A percentile compares a stretch with the other conserved stretches of the same genome.
Evolutionary conservation across 2,329 filamentous ascomycete species (phyloP).

Genomic region (Cordyceps farinosa): DNA sequence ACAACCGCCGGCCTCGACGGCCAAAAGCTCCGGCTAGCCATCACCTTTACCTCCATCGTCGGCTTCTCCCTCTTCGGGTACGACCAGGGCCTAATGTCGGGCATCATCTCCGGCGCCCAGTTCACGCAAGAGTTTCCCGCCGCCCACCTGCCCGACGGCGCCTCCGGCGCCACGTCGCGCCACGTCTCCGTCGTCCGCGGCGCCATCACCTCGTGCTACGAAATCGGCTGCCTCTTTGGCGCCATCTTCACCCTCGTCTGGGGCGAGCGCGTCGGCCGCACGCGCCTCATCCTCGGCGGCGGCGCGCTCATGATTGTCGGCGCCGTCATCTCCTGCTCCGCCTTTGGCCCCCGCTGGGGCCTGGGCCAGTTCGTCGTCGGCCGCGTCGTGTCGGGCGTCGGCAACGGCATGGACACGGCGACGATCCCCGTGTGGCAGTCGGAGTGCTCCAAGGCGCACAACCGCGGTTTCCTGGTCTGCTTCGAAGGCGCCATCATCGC

Average conservation of each 20-base stretch:
- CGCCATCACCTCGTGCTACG: conserved; percentile 48
- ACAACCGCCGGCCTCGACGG: conserved; percentile 57
- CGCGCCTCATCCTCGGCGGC: conserved; percentile 55
- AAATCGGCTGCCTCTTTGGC: conserved; percentile 50
- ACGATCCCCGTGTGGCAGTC: conserved; percentile 55
- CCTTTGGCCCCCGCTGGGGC: conserved; percentile 32
- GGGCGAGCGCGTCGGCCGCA: conserved; percentile 50
- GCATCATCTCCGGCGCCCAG: conserved; percentile 48
- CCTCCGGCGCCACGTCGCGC: neutral
- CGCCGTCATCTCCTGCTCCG: conserved; percentile 54
- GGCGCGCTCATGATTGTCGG: conserved; percentile 57
- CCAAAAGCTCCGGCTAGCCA: conserved; percentile 50
- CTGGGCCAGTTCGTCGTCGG: conserved; percentile 50
- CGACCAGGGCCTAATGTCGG: conserved; percentile 53
- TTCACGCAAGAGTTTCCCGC: conserved; percentile 47
- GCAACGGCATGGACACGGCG: conserved; percentile 51
- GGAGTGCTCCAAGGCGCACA: conserved; percentile 49
- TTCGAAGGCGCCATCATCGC: conserved; percentile 43
- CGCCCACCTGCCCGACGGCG: conserved; percentile 28
- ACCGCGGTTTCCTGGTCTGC: conserved; percentile 52
- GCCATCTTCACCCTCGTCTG: conserved; percentile 45
- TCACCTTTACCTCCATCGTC: conserved; percentile 62
- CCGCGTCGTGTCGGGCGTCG: conserved; percentile 49
- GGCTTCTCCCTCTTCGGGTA: conserved; percentile 61
- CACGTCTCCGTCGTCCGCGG: conserved; percentile 44